Conservation (phyloP, 108 stramenopile species). For the Cyclostephanos invisitatus region DNA sequence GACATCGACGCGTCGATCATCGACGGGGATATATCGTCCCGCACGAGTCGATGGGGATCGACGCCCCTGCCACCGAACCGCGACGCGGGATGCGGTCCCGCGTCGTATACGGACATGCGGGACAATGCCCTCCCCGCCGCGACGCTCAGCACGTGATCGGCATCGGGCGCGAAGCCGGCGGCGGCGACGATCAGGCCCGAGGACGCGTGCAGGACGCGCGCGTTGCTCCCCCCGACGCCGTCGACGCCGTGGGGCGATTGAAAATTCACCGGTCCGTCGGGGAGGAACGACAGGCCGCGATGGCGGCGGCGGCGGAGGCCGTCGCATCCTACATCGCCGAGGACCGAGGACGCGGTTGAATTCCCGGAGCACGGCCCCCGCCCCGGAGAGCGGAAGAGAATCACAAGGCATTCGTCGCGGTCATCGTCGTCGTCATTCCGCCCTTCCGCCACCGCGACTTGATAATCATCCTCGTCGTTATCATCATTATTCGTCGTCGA, state of each 20-base stretch:
- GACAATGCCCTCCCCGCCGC: slow-evolving; percentile 40
- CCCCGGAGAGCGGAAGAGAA: slow-evolving; percentile 41
- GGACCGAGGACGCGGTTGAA: slow-evolving; percentile 30
- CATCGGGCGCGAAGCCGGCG: slow-evolving; percentile 50
- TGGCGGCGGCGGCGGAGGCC: not conserved
- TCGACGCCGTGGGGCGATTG: slow-evolving; percentile 28
- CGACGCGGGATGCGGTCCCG: slow-evolving; percentile 12
- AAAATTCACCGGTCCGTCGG: slow-evolving; percentile 37
- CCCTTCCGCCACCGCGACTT: no score
- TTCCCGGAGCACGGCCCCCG: slow-evolving; percentile 15
- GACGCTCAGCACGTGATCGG: slow-evolving; percentile 33
- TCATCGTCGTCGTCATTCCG: not conserved
- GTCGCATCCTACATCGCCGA: slow-evolving; percentile 7
- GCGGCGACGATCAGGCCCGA: slow-evolving; percentile 52
- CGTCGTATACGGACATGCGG: slow-evolving; percentile 39
- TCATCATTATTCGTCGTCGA: not conserved
- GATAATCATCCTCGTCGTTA: not conserved
- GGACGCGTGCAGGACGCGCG: slow-evolving; percentile 75
- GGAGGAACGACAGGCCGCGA: slow-evolving; percentile 25
- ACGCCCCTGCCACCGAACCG: slow-evolving; percentile 21
- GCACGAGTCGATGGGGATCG: slow-evolving; percentile 46
- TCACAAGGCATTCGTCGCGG: slow-evolving; percentile 28
- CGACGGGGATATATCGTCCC: slow-evolving; percentile 41
- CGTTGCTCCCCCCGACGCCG: slow-evolving; percentile 58
- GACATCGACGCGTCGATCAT: slow-evolving; percentile 44